Conservation (phyloP, 495 filamentous ascomycete species). For the Rhypophila decipiens region DNA sequence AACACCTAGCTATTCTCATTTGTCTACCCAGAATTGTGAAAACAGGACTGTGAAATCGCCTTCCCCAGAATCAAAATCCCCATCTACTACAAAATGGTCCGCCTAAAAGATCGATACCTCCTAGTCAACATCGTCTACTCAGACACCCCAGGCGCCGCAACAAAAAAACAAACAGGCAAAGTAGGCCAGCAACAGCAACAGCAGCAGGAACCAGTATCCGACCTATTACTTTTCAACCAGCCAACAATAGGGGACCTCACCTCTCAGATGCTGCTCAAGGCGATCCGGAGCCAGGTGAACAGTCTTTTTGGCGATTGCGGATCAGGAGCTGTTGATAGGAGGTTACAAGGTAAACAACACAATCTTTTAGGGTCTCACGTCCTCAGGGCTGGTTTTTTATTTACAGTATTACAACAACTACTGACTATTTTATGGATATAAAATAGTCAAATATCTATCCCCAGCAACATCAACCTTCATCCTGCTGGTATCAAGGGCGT, state of each 20-base stretch:
- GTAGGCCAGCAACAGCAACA: constrained; percentile 18
- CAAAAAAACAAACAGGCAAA: constrained; percentile 12
- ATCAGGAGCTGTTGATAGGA: constrained; percentile 56
- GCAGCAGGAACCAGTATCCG: constrained; percentile 35
- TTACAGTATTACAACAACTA: not conserved
- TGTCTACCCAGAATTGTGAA: too few species aligned
- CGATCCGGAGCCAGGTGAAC: constrained; percentile 61
- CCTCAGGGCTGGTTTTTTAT: not conserved
- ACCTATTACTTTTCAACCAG: constrained; percentile 63
- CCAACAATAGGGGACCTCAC: constrained; percentile 66
- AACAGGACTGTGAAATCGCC: too few species aligned
- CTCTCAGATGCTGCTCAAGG: constrained; percentile 53
- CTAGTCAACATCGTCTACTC: constrained; percentile 89
- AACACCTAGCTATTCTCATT: too few species aligned
- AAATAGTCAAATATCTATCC: constrained; percentile 87
- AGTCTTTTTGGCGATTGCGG: constrained; percentile 90
- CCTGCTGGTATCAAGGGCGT: constrained; percentile 66
- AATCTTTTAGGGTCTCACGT: not conserved
- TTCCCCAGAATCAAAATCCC: too few species aligned
- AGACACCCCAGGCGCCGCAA: constrained; percentile 37
- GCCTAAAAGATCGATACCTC: constrained; percentile 91
- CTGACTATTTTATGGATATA: not conserved
- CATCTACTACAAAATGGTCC: constrained; percentile 81
- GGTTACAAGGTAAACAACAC: constrained; percentile 50
- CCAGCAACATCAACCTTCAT: constrained; percentile 91